These are phyloP conservation scores for Cornus controversa DNA, from an alignment of 148 eudicot species.

Conservation along the genomic window DNA sequence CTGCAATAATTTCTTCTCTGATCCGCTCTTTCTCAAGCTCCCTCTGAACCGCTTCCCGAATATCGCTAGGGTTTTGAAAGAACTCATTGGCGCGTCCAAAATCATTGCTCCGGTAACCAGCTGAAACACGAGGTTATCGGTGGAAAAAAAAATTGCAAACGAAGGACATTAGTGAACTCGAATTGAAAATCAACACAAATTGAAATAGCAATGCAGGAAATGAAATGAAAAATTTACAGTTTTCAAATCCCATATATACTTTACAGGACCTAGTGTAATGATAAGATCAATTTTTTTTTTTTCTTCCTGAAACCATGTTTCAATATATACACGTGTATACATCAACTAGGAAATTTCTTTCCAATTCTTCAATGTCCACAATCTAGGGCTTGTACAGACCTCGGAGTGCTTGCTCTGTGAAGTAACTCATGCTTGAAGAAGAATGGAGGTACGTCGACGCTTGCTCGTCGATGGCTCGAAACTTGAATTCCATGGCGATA, in stretches of 20 bases:
- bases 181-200: neutral
- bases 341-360: too few relatives aligned
- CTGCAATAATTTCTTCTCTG: constrained; percentile 50
- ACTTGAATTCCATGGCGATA: constrained; percentile 18
- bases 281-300: too few relatives aligned
- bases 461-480: constrained; percentile 9
- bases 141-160: neutral
- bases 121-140: constrained; percentile 9
- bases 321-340: too few relatives aligned
- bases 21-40: constrained; percentile 64
- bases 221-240: constrained; percentile 2
- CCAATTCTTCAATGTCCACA: neutral
- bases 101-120: constrained; percentile 8
- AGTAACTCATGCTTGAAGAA: constrained; percentile 3
- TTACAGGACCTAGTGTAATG: too few relatives aligned
- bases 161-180: neutral
- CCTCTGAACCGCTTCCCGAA: constrained; percentile 27
- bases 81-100: neutral
- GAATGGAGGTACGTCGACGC: neutral
- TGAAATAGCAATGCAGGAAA: neutral
- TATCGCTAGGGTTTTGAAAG: constrained; percentile 8
- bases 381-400: neutral
- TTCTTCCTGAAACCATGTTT: too few relatives aligned
- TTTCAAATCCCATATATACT: too few relatives aligned
- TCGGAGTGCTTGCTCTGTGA: constrained; percentile 19